Base-by-base conservation (phyloP, 2,329 filamentous ascomycete species). In the Cladosporium sp. region DNA sequence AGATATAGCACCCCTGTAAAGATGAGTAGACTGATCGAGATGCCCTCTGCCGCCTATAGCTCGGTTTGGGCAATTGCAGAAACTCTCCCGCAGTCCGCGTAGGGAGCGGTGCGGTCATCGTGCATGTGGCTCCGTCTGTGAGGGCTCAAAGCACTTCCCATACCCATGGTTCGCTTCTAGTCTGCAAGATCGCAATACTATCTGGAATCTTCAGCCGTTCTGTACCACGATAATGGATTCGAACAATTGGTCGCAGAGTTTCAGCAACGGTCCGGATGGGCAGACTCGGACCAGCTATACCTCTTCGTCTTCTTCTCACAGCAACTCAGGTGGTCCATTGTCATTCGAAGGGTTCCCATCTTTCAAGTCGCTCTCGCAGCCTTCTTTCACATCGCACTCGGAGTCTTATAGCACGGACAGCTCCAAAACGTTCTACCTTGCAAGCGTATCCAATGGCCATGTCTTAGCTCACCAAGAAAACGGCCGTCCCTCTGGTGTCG, bases 381-480 rank as follows among this genome's bases (percentile, higher is more conserved):
- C 34, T 28, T 39, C 40, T 20, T 39, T 47, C 34, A 38, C 42
- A 7, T 56, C 42, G 3, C 30, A 56, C 3, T 17, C 42, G 5
- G 15, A 22, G 28, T 49, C 42, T n/a, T 49, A 28, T 9, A 49
- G 19, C 39, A 42, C 38, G 38, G 36, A 34, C 52, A 19, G 19
- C 30, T 47, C 54, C 5, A 49, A 17, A 4, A 12, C 54, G 5
- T 56, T 51, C 49, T 58, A 58, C 47, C 36, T 58, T 1, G 38
- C 40, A 20, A 43, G 47, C 38, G 47, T 58, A 9, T 43, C 47
- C 25, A 58, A 51, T 51, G 55, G 55, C 28, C 55, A 51, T 15
- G 55, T 58, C n/a, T 38, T 58, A 22, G 37, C 55, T 3, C 38
- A 51, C 14, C 28, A 52, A 5, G 28, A 22, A 15, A 37, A 51